Base-by-base conservation (phyloP, 2,329 filamentous ascomycete species). In the Coniochaeta ligniaria region DNA sequence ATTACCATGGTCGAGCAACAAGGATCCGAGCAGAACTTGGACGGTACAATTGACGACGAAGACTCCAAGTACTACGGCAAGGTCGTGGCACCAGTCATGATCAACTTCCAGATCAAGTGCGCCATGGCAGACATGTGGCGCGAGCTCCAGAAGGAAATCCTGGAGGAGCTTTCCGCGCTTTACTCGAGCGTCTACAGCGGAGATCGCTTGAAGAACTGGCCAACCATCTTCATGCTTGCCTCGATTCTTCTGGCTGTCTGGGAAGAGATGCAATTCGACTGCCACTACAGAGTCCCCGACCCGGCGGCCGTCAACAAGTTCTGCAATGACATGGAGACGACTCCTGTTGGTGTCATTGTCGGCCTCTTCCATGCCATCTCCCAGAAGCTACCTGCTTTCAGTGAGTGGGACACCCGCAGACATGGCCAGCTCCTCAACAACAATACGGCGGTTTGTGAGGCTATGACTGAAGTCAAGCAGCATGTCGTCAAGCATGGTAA, bases 201-300 rank as follows among this genome's bases (percentile, higher is more conserved):
- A 62, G 94, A 97, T 75, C 94, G 96, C 76, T 85, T 97, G 68
- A 97, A 96, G 86, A 96, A 97, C 79, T 98, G 94, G 94, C 94
- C 94, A 1, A 97, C 93, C 57, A 98, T 98, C 73, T 98, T 97
- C 83, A 96, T 98, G 85, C 83, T 97, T 60, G 94, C 93, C 11
- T 93, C 91, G 5, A 95, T 98, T 64, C 85, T 98, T 36, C 83
- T 98, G 56, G 91, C 91, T 12, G 92, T 98, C 22, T 98, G 94
- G 94, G 94, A 98, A 75, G 90, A 96, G 82, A 97, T 98, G 87
- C 93, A 98, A 75, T 98, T 97, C 71, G 94, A 98, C 78, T 96
- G 91, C 82, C 91, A 96, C 78, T 98, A 96, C 82, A 90, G 94
- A 59, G 88, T 96, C 3, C 92, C 91, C 5, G 93, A 97, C 73